Evolutionary conservation across 2,329 filamentous ascomycete species (phyloP), one percentile per base, ranked within the genome.

Genomic region (Trichophyton simii): DNA sequence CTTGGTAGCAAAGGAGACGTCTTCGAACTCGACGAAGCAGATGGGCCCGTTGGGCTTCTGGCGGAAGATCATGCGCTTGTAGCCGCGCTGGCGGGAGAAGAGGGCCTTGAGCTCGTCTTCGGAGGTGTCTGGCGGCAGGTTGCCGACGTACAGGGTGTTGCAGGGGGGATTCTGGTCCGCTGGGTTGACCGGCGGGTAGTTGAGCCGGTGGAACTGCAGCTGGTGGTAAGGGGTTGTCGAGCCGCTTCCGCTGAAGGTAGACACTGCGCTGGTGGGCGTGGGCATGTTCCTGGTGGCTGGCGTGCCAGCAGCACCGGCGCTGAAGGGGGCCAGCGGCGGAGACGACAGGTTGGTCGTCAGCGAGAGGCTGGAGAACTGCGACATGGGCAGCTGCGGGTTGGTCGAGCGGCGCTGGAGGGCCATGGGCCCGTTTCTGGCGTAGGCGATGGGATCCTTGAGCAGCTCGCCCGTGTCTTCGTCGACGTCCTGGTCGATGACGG

Each of bases 1-100:
- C 74, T 94, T 95, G 48, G 92, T 96, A 0, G 94, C 92, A 69
- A 90, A 92, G 1, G 89, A 88, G 9, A 95, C 82, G 68, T 96
- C 91, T 69, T 97, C 92, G 68, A 97, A 99, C 73, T 99, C 94
- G 42, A 99, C 94, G 73, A 97, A 97, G 72, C 94, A 97, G 91
- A 97, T 97, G 1, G 92, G 92, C 0, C 92, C 92, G 68, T 96
- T 96, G 66, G 89, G 84, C 78, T 97, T 97, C 60, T 91, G 95
- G 38, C 92, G 84, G 79, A 96, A 96, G 71, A 91, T 96, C 6
- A 99, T 84, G 31, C 94, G 83, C 76, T 95, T 97, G 78, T 96
- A 99, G 2, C 94, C 94, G 57, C 91, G 86, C 72, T 95, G 89
- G 75, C 91, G 92, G 28, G 87, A 91, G 71, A 99, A 99, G 70